Evolutionary conservation across 352 stramenopile genomes (phyloP).

Genomic region (Peronospora farinosa): DNA sequence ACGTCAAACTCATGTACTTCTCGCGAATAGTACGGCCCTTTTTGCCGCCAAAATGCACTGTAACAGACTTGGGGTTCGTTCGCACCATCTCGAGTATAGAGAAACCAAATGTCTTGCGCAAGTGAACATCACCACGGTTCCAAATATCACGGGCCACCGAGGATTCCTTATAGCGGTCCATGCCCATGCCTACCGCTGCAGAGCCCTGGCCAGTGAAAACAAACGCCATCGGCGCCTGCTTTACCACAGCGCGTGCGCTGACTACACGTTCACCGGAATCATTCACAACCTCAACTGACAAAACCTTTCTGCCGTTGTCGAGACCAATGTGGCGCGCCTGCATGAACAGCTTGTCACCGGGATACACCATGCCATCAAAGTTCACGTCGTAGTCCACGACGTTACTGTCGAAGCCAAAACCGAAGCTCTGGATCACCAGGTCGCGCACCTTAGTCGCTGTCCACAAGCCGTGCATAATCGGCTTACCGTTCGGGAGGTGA

Average conservation of each 20-base stretch:
- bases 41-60: constrained; percentile 82
- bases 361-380: constrained; percentile 88
- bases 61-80: constrained; percentile 78
- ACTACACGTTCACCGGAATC: constrained; percentile 63
- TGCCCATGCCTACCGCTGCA: constrained; percentile 79
- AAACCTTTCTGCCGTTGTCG: constrained; percentile 51
- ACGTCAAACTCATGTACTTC: constrained; percentile 79
- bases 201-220: constrained; percentile 86
- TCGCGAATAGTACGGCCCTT: constrained; percentile 73
- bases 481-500: constrained; percentile 57
- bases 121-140: constrained; percentile 68
- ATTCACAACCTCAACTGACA: constrained; percentile 77
- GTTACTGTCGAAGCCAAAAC: constrained; percentile 49
- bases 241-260: constrained; percentile 58
- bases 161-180: constrained; percentile 82
- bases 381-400: constrained; percentile 66
- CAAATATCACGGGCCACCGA: constrained; percentile 66
- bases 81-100: constrained; percentile 86
- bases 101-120: constrained; percentile 76
- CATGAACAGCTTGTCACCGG: constrained; percentile 71
- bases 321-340: constrained; percentile 70
- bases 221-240: constrained; percentile 66
- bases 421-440: constrained; percentile 53
- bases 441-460: constrained; percentile 76
- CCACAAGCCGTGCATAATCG: constrained; percentile 88